Evolutionary conservation across 805 yeast species (phyloP), one percentile per base, ranked within the genome.

Genomic region (Pichia occidentalis): DNA sequence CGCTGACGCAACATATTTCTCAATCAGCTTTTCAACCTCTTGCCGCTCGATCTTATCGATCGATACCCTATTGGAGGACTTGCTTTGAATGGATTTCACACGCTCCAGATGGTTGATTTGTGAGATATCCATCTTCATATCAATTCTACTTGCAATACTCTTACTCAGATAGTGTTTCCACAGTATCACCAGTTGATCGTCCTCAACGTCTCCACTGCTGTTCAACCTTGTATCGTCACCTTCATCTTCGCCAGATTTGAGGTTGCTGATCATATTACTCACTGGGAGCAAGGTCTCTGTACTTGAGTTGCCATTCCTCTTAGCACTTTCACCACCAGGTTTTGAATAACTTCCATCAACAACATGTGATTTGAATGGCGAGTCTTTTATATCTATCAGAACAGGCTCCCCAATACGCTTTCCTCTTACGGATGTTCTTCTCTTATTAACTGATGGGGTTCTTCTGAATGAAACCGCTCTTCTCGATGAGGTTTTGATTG

Each of bases 131-230:
- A 57, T 24, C 20, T 56, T 54, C 45, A 59, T 49, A 26, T 46
- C 52, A 23, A 59, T 50, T 26, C 63, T 49, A 30, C 48, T 51
- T 17, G 43, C 43, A 14, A 59, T 43, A 10, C 47, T 49, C 5
- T 39, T 37, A 34, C 49, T 51, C 28, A 59, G 28, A 36, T 52
- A 54, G 24, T 57, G 58, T 4, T 41, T 35, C 64, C 64, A 59
- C 16, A 54, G 31, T 5, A 41, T 38, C 10, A 50, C 20, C 7
- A 56, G 20, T n/a, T 42, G 39, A 7, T 47, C 48, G 1, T 39
- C 29, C 4, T 44, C 47, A 3, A 28, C 29, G 12, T 23, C 35
- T 11, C 24, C 14, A 17, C 26, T 26, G 13, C 24, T 8, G 21
- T 9, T 28, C 11, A 17, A 13, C n/a, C 22, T 17, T 21, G 13